Percentiles rank a stretch among this genome's conserved stretches.
Conservation (phyloP, 2,329 filamentous ascomycete species). For the Fusarium armeniacum region DNA sequence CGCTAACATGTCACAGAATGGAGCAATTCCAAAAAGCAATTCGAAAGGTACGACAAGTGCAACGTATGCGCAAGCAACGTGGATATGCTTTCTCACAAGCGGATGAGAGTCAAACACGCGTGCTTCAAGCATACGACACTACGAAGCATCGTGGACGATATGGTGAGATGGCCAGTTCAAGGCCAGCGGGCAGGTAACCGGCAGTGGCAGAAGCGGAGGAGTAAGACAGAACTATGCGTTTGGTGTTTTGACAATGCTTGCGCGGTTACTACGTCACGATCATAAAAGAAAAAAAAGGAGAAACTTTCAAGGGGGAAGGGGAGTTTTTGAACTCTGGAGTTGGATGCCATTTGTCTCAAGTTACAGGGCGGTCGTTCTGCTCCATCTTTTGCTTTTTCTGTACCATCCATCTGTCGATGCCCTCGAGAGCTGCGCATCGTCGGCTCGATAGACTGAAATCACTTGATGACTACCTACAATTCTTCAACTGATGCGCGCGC, state of each 20-base stretch:
- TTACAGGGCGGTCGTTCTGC: slow-evolving; percentile 30
- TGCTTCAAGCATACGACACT: slow-evolving; percentile 97
- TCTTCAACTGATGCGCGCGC: slow-evolving; percentile 20
- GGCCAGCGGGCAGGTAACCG: slow-evolving; percentile 50
- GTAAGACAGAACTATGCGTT: slow-evolving; percentile 27
- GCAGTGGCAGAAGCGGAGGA: slow-evolving; percentile 2
- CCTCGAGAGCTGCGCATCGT: slow-evolving; percentile 35
- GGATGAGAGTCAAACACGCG: slow-evolving; percentile 93
- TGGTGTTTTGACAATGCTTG: slow-evolving; percentile 36
- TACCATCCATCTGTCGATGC: slow-evolving; percentile 30
- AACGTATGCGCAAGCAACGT: slow-evolving; percentile 98
- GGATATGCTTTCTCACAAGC: slow-evolving; percentile 98
- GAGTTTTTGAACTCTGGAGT: slow-evolving; percentile 41
- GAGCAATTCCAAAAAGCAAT: slow-evolving; percentile 99
- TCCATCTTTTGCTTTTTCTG: slow-evolving; percentile 21
- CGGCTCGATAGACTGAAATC: slow-evolving; percentile 31
- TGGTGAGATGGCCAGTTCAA: slow-evolving; percentile 85
- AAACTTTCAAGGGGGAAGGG: slow-evolving; percentile 8
- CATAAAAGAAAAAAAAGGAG: slow-evolving; percentile 38
- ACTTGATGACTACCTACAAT: slow-evolving; percentile 25
- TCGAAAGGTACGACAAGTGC: slow-evolving; percentile 96
- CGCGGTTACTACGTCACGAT: slow-evolving; percentile 45
- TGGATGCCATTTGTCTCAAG: slow-evolving; percentile 46
- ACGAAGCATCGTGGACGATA: slow-evolving; percentile 91
- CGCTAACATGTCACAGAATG: slow-evolving; percentile 74